These are phyloP conservation scores for Populus ilicifolia DNA, from an alignment of 345 rosid genomes.

Conservation along the genomic window DNA sequence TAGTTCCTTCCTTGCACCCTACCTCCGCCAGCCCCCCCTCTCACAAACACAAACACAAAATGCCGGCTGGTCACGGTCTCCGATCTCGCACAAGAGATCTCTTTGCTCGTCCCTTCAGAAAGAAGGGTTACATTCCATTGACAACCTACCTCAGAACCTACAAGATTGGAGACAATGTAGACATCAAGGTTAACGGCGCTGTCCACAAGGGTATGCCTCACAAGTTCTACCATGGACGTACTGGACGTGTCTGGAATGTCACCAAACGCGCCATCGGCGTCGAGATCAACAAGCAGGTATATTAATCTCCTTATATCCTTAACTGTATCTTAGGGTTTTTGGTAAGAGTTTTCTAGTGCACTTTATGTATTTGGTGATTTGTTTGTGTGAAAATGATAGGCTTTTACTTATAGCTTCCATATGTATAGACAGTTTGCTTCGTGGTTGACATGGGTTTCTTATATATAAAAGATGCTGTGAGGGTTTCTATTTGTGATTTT, in stretches of 20 bases:
- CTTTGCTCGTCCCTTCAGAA: constrained; percentile 66
- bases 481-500: background rate
- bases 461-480: background rate
- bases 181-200: constrained; percentile 73
- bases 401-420: background rate
- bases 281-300: constrained; percentile 75
- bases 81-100: constrained; percentile 60
- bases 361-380: background rate
- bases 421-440: background rate
- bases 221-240: constrained; percentile 80
- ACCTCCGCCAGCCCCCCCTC: background rate
- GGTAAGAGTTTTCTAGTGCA: background rate
- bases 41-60: background rate
- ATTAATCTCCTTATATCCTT: background rate
- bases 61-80: constrained; percentile 78
- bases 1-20: background rate
- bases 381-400: background rate
- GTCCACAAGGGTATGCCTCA: constrained; percentile 84
- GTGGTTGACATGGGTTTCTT: background rate
- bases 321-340: background rate
- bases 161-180: constrained; percentile 66
- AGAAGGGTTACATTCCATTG: constrained; percentile 73
- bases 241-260: constrained; percentile 76
- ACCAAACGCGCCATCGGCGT: constrained; percentile 80
- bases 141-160: constrained; percentile 60